Percentiles rank a stretch among this genome's conserved stretches.
Evolutionary conservation across 495 filamentous ascomycete genomes (phyloP).

Genomic region (Xanthoparmelia taractica): DNA sequence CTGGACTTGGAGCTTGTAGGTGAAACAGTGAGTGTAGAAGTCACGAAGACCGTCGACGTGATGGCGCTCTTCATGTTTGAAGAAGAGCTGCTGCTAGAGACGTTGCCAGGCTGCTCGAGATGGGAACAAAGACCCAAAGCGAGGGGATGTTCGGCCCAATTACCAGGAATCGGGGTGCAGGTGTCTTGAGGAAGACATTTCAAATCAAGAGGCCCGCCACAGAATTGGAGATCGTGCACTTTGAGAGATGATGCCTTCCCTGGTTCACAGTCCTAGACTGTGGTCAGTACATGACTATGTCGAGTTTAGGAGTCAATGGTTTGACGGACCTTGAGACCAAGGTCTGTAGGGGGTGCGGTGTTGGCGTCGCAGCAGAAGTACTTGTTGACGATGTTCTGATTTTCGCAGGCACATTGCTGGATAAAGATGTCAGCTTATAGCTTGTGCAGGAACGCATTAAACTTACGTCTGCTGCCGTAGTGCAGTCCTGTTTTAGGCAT

Average conservation of each 20-base stretch:
- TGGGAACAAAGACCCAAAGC: neutral
- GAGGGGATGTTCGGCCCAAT: neutral
- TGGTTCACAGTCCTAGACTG: neutral
- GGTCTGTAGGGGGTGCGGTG: no score
- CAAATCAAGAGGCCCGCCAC: neutral
- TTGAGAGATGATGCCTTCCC: neutral
- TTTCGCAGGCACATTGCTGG: neutral
- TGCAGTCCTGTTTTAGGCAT: neutral
- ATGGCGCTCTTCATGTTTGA: neutral
- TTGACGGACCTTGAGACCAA: neutral
- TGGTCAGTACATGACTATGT: neutral
- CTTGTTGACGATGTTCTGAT: constrained; percentile 1
- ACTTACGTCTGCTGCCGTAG: neutral
- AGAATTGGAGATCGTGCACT: neutral
- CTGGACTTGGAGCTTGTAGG: neutral
- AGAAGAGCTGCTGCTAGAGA: neutral
- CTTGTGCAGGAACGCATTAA: neutral
- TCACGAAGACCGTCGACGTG: neutral
- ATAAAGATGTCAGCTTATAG: neutral
- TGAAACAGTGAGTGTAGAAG: neutral
- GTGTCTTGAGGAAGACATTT: neutral
- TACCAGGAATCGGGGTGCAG: neutral
- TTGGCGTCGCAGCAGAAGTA: constrained; percentile 3
- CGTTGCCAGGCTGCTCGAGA: no score
- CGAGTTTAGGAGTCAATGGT: neutral